Evolutionary conservation across 345 rosid genomes (phyloP).

Genomic region (Citrus sinensis): DNA sequence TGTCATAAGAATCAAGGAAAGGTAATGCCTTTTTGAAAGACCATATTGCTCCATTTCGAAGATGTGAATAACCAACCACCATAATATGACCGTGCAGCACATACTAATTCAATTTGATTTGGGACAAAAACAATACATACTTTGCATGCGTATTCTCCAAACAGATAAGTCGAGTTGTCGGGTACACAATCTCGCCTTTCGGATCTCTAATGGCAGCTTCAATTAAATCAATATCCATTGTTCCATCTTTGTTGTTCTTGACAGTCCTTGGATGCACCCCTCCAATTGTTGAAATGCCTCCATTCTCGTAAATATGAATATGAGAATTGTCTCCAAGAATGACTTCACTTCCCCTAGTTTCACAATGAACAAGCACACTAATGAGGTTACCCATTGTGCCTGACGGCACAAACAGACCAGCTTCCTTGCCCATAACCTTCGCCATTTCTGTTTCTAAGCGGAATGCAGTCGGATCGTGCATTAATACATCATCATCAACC

Average conservation of each 20-base stretch:
- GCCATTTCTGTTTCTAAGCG: slow-evolving; percentile 72
- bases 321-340: slow-evolving; percentile 87
- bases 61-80: neutral
- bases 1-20: neutral
- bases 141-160: slow-evolving; percentile 90
- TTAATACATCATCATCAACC: slow-evolving; percentile 86
- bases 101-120: neutral
- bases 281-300: slow-evolving; percentile 81
- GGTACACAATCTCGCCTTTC: slow-evolving; percentile 62
- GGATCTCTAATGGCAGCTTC: slow-evolving; percentile 80
- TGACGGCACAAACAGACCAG: slow-evolving; percentile 82
- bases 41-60: neutral
- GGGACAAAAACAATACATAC: slow-evolving; percentile 34
- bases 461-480: slow-evolving; percentile 63
- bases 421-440: slow-evolving; percentile 73
- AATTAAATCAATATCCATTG: slow-evolving; percentile 65
- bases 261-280: slow-evolving; percentile 87
- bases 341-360: slow-evolving; percentile 86
- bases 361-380: slow-evolving; percentile 89
- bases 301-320: slow-evolving; percentile 79
- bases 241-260: slow-evolving; percentile 77
- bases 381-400: slow-evolving; percentile 97
- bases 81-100: neutral
- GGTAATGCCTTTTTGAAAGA: neutral
- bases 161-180: slow-evolving; percentile 87